Percentiles rank a stretch among this genome's conserved stretches.
phyloP scores from a whole-genome alignment of 768 basidiomycete species.

The Pulveroboletus sp. region DNA sequence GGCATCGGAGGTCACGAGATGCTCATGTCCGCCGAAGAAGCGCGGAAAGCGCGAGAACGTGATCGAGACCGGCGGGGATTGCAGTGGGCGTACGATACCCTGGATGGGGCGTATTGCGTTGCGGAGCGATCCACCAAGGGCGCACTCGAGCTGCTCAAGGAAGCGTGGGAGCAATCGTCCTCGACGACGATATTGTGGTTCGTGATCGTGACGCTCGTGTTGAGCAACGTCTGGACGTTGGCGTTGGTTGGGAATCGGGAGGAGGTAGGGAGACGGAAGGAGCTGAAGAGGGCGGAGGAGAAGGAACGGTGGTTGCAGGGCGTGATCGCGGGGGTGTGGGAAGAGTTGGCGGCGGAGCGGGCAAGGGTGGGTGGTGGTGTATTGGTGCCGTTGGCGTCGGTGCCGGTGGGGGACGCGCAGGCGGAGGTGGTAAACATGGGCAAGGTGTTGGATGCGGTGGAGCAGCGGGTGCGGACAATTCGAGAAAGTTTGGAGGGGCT shows the following conservation, averaged over 20 bases:
- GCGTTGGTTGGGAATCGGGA: constrained; percentile 45
- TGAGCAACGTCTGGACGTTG: constrained; percentile 76
- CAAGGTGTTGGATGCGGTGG: constrained; percentile 51
- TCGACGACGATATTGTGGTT: constrained; percentile 69
- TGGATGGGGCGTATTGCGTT: constrained; percentile 71
- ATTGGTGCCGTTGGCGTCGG: constrained; percentile 16
- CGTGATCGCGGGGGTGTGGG: constrained; percentile 68
- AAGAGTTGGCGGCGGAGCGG: constrained; percentile 56
- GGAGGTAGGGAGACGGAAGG: constrained; percentile 43
- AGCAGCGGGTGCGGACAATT: constrained; percentile 51
- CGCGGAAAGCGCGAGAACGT: constrained; percentile 53
- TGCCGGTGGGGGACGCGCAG: constrained; percentile 34
- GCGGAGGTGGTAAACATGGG: constrained; percentile 48
- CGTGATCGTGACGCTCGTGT: constrained; percentile 65
- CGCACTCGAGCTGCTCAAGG: constrained; percentile 71
- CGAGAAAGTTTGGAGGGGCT: constrained; percentile 39
- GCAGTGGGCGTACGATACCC: constrained; percentile 88
- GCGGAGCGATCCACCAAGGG: constrained; percentile 65
- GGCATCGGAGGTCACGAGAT: constrained; percentile 5
- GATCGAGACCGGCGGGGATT: constrained; percentile 68
- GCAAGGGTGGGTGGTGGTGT: constrained; percentile 14
- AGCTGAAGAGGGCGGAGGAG: constrained; percentile 55
- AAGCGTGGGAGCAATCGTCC: constrained; percentile 76
- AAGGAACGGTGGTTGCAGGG: constrained; percentile 73
- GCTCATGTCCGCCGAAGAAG: constrained; percentile 10